These are phyloP conservation scores for Candida coquimbonensis DNA, from an alignment of 805 yeast species.

Conservation along the genomic window DNA sequence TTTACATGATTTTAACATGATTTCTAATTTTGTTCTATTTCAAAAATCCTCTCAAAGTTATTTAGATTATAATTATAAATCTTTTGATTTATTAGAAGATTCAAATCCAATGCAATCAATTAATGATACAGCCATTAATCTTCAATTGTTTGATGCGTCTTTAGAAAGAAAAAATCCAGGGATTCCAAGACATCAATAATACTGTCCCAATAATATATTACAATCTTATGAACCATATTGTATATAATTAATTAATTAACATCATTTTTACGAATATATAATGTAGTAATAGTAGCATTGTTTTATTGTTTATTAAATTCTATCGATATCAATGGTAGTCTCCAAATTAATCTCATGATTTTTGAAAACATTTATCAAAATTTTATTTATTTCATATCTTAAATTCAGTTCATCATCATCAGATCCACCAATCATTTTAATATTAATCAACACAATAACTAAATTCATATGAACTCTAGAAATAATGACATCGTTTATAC, in stretches of 20 bases:
- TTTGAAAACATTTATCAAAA: conserved; percentile 28
- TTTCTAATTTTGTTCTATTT: conserved; percentile 21
- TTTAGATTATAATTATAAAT: conserved; percentile 33
- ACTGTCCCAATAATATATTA: too few species aligned
- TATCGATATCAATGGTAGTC: conserved; percentile 37
- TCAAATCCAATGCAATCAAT: conserved; percentile 38
- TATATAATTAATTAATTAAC: background rate
- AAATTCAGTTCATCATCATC: conserved; percentile 60
- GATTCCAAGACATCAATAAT: background rate
- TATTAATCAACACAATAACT: conserved; percentile 47
- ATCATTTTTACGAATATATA: background rate
- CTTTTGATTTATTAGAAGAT: conserved; percentile 56
- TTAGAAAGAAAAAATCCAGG: conserved; percentile 40
- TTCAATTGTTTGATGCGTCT: conserved; percentile 48
- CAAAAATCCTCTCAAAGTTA: conserved; percentile 24
- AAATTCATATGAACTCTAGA: conserved; percentile 58
- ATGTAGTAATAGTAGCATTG: background rate
- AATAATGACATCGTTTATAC: conserved; percentile 40
- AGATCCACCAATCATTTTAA: conserved; percentile 62
- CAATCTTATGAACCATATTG: too few species aligned
- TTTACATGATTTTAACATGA: conserved; percentile 16
- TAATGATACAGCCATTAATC: conserved; percentile 48
- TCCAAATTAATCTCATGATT: conserved; percentile 25
- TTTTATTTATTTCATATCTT: conserved; percentile 40
- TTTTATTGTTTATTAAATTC: conserved; percentile 17